These are phyloP conservation scores for Echinosophora koreensis DNA, from an alignment of 306 rosid genomes.

Conservation along the genomic window DNA sequence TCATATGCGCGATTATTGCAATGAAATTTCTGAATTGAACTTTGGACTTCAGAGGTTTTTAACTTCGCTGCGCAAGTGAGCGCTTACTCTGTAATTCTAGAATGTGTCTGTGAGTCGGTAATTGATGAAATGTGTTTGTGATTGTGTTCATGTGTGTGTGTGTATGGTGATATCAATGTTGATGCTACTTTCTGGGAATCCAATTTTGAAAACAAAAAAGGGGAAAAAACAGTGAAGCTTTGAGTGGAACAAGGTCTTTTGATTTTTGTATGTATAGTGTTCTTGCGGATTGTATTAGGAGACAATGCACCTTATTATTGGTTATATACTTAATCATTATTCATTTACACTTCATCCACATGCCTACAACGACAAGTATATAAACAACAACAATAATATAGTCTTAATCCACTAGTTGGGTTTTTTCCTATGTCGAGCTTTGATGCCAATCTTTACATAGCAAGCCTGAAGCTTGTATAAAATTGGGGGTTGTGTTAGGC, in stretches of 20 bases:
- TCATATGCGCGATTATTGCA: constrained; percentile 12
- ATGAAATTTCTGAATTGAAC: constrained; percentile 16
- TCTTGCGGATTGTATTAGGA: constrained; percentile 20
- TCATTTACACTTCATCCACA: constrained; percentile 1
- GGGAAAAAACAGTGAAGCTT: constrained; percentile 10
- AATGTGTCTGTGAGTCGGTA: constrained; percentile 11
- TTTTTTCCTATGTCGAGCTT: constrained; percentile 18
- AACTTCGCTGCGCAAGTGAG: constrained; percentile 15
- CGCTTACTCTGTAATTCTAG: constrained; percentile 15
- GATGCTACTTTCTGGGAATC: constrained; percentile 27
- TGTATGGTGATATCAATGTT: constrained; percentile 5
- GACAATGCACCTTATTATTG: constrained; percentile 38
- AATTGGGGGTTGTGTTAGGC: constrained; percentile 1
- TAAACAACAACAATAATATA: neutral
- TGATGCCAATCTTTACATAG: neutral
- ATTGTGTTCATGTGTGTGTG: neutral
- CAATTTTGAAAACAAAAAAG: neutral
- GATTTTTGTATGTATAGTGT: neutral
- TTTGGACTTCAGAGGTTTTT: constrained; percentile 13
- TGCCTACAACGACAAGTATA: neutral
- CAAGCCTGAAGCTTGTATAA: neutral
- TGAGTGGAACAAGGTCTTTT: constrained; percentile 20
- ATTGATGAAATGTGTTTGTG: constrained; percentile 25
- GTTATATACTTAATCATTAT: neutral
- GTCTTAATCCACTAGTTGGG: neutral